A percentile compares a stretch with the other conserved stretches of the same genome.
Evolutionary conservation across 2,329 filamentous ascomycete genomes (phyloP).

Genomic region (Alternaria solani): DNA sequence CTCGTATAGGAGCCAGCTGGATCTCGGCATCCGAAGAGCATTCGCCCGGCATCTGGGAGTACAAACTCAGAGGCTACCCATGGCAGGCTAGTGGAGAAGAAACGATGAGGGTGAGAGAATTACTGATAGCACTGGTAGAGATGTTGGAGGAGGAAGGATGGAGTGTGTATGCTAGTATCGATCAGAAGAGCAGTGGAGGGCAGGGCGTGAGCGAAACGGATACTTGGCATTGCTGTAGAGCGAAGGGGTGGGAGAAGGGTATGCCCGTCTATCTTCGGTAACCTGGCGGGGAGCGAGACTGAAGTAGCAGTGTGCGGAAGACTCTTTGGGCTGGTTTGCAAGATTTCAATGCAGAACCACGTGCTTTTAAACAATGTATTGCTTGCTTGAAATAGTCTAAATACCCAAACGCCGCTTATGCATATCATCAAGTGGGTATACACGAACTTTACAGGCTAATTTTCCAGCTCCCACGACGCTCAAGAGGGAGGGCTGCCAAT

Average conservation of each 20-base stretch:
- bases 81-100: conserved; percentile 45
- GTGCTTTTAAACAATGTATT: not conserved
- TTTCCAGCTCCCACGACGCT: not conserved
- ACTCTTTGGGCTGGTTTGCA: not conserved
- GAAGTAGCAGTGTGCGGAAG: not conserved
- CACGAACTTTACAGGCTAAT: conserved; percentile 7
- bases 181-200: conserved; percentile 37
- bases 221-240: conserved; percentile 37
- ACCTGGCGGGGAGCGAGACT: not conserved
- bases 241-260: conserved; percentile 30
- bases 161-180: conserved; percentile 52
- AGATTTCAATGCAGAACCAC: too few species aligned
- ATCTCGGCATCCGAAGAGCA: conserved; percentile 20
- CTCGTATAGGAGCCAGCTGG: conserved; percentile 19
- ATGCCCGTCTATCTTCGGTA: conserved; percentile 28
- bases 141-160: conserved; percentile 48
- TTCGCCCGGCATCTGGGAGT: conserved; percentile 32
- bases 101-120: conserved; percentile 47
- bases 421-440: conserved; percentile 16
- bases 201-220: conserved; percentile 32
- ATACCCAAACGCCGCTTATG: conserved; percentile 16
- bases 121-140: conserved; percentile 44
- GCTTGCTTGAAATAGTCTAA: not conserved
- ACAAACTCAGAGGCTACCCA: conserved; percentile 48
- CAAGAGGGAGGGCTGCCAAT: conserved; percentile 56